These are phyloP conservation scores for Cladosporium halotolerans DNA, from an alignment of 2,329 filamentous ascomycete species.

Conservation along the genomic window DNA sequence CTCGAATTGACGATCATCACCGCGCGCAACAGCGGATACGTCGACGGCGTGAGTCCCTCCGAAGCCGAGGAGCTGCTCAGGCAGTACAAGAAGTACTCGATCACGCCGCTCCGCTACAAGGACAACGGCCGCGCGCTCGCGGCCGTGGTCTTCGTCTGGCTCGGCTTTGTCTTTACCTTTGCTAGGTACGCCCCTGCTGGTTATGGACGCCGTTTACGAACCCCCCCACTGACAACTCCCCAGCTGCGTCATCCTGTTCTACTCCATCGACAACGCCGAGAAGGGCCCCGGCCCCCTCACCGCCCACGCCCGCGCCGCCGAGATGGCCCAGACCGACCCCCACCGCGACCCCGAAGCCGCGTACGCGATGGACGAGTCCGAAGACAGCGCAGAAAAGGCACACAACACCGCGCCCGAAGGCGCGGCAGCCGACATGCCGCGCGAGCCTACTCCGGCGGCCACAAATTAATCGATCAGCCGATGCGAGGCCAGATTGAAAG, in stretches of 20 bases:
- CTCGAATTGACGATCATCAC: constrained; percentile 48
- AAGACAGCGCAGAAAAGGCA: not conserved
- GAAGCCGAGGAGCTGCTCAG: constrained; percentile 26
- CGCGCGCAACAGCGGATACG: constrained; percentile 40
- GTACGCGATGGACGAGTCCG: not conserved
- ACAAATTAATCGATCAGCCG: not conserved
- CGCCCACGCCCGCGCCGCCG: constrained; percentile 26
- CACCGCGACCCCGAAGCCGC: not conserved
- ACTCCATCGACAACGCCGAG: constrained; percentile 35
- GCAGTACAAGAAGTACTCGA: constrained; percentile 30
- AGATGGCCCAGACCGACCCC: not conserved
- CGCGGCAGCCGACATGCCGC: not conserved
- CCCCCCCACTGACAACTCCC: not conserved
- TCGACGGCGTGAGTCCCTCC: constrained; percentile 36
- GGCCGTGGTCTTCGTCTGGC: constrained; percentile 49
- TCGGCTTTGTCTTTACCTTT: constrained; percentile 44
- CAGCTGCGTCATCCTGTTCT: constrained; percentile 36
- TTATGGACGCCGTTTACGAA: not conserved
- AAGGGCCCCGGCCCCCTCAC: constrained; percentile 33
- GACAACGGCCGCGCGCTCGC: constrained; percentile 47
- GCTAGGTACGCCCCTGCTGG: constrained; percentile 33
- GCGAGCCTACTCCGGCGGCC: not conserved
- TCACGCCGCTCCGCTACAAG: constrained; percentile 40
- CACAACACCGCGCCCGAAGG: not conserved
- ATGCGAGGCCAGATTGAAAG: not conserved